Base-by-base conservation (phyloP, 139 green algal genomes). In the Chlamydomonas incerta region DNA sequence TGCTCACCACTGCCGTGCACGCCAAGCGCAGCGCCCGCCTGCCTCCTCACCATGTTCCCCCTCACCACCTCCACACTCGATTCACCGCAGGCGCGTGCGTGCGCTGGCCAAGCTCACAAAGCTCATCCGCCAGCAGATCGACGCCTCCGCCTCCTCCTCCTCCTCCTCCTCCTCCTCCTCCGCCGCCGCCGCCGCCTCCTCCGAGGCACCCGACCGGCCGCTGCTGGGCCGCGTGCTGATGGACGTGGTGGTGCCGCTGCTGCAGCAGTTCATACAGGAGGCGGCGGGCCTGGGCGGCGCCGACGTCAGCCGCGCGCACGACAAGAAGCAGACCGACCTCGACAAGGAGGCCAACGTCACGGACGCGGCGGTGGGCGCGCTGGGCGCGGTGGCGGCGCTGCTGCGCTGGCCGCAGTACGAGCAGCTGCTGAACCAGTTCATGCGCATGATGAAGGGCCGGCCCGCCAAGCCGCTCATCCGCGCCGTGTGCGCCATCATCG, bases 351-450 rank as follows among this genome's bases (percentile, higher is more conserved):
- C 93, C 46, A 94, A 94, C 52, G 93, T 98, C 37, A 90, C 89
- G 2, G 94, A 96, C 55, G 87, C 91, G 0, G 95, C 95, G 0
- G 80, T 96, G 55, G 41, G 79, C 3, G 82, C 90, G 21, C 66
- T 96, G 46, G 86, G 87, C 21, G 88, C 87, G 0, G 74, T 93
- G 29, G 94, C 92, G 0, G 35, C 29, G 18, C 47, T 47, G 23
- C 92, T 98, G 90, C 80, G 88, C 1, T 98, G 95, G 95, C 74
- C 87, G 50, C 92, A 96, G 75, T 97, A 96, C 89, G 81, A 92
- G 65, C 89, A 95, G 67, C 88, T 98, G 74, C 91, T 98, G 31
- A 79, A 85, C 55, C 88, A 83, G 33, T 92, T 87, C 67, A 81
- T 96, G 71, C 87, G 88, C n/a, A 52, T 92, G 20, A 93, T 97